These are phyloP conservation scores for Trametes cinnabarina DNA, from an alignment of 768 basidiomycete species.

Conservation along the genomic window DNA sequence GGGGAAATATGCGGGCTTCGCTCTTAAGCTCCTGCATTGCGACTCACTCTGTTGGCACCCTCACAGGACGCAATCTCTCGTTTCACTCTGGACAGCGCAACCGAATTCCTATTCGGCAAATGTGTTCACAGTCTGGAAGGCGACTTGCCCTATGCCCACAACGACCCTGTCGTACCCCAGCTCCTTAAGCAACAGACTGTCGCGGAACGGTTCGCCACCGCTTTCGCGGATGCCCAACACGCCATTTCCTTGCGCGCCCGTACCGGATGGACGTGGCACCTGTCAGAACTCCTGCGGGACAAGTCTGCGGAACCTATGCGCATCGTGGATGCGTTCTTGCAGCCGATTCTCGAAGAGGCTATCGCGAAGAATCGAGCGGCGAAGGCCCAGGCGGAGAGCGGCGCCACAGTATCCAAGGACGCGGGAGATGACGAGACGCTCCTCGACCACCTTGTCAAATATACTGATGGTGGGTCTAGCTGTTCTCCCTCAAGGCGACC, in stretches of 20 bases:
- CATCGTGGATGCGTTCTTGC: conserved; percentile 38
- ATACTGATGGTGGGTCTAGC: conserved; percentile 35
- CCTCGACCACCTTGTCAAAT: conserved; percentile 39
- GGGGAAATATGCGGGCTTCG: background rate
- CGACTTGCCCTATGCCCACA: conserved; percentile 1
- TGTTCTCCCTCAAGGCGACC: background rate
- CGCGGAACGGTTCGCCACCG: conserved; percentile 20
- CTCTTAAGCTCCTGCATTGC: no score
- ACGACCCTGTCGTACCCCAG: background rate
- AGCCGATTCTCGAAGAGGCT: conserved; percentile 39
- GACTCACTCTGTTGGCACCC: background rate
- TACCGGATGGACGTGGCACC: conserved; percentile 39
- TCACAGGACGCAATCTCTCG: conserved; percentile 43
- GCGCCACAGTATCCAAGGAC: background rate
- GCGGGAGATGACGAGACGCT: conserved; percentile 37
- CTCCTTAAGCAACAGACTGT: background rate
- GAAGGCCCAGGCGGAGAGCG: background rate
- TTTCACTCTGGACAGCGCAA: conserved; percentile 53
- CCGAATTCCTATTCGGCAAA: conserved; percentile 51
- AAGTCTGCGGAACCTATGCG: conserved; percentile 34
- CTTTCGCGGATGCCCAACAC: conserved; percentile 35
- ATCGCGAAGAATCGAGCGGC: conserved; percentile 6
- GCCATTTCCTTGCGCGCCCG: conserved; percentile 28
- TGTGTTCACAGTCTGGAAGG: conserved; percentile 40
- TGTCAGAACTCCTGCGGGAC: conserved; percentile 38